Conservation (phyloP, 495 filamentous ascomycete species). For the Hypomontagnella monticulosa region DNA sequence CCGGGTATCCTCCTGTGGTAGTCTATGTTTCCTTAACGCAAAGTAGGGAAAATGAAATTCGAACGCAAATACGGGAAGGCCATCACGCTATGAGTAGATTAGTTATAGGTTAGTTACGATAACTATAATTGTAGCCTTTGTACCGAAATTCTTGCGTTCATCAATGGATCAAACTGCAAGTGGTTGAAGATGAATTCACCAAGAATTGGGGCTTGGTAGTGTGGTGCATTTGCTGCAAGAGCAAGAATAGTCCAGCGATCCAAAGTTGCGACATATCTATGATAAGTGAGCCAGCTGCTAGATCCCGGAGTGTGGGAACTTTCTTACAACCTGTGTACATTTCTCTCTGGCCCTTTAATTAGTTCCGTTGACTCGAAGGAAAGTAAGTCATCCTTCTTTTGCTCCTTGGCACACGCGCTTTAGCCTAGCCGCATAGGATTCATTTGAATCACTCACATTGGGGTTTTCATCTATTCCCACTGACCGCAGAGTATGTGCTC, state of each 20-base stretch:
- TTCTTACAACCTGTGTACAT: slow-evolving; percentile 6
- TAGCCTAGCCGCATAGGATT: too few relatives aligned
- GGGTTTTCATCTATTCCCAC: too few relatives aligned
- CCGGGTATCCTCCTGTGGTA: slow-evolving; percentile 1
- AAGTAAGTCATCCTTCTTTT: too few relatives aligned
- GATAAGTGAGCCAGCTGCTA: neutral
- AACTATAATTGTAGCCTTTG: neutral
- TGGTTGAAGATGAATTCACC: slow-evolving; percentile 18
- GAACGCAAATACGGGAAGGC: slow-evolving; percentile 1
- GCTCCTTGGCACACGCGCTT: too few relatives aligned
- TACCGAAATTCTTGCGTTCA: slow-evolving; percentile 7
- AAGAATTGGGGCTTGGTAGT: slow-evolving; percentile 6
- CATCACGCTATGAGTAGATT: neutral
- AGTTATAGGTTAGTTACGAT: too few relatives aligned
- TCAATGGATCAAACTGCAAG: slow-evolving; percentile 4
- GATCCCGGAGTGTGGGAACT: neutral
- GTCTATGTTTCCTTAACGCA: slow-evolving; percentile 7
- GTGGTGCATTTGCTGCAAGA: slow-evolving; percentile 9
- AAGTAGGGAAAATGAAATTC: slow-evolving; percentile 21
- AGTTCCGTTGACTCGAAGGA: neutral
- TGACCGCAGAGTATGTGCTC: too few relatives aligned
- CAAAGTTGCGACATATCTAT: slow-evolving; percentile 16
- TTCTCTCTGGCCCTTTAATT: neutral
- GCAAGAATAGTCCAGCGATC: slow-evolving; percentile 11
- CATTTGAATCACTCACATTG: too few relatives aligned